phyloP scores from a whole-genome alignment of 306 rosid genomes.

The cucumber (Cucumis sativus) region Cucumber_9930_V3 NC_026660.2:13082501-13083000 shows the following conservation, averaged over 20 bases:
- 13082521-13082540: too few relatives aligned
- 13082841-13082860: background rate
- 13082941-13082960: background rate
- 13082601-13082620: too few relatives aligned
- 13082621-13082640: too few relatives aligned
- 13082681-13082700: constrained; percentile 4
- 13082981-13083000: background rate
- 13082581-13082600: too few relatives aligned
- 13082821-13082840: background rate
- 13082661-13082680: background rate
- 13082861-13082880: background rate
- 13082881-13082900: background rate
- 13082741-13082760: background rate
- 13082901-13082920: background rate
- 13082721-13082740: background rate
- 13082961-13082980: background rate
- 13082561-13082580: too few relatives aligned
- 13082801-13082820: background rate
- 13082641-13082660: background rate
- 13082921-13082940: background rate
- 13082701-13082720: background rate
- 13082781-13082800: background rate
- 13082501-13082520: too few relatives aligned
- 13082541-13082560: too few relatives aligned
- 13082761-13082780: too few relatives aligned